These are phyloP conservation scores for Guyanaporus albipodus DNA, from an alignment of 768 basidiomycete genomes.

Conservation along the genomic window DNA sequence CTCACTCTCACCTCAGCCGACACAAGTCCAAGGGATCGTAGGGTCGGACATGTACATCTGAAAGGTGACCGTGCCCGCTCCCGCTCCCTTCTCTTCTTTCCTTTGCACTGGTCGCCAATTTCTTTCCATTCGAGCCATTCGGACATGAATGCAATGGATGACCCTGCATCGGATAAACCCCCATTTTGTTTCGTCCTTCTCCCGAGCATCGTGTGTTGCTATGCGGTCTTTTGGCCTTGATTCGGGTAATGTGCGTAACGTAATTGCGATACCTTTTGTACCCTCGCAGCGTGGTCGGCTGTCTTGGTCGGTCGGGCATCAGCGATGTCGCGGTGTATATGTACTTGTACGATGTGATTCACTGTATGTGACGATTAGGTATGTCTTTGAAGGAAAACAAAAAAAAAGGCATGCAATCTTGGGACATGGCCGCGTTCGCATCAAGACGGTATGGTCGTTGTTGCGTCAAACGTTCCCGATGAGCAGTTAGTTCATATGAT, in stretches of 20 bases:
- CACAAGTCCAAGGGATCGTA: constrained; percentile 17
- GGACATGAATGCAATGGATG: constrained; percentile 17
- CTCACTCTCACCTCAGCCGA: constrained; percentile 20
- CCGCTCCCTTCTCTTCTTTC: not conserved
- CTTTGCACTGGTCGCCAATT: not conserved
- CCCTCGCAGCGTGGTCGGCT: too few relatives aligned
- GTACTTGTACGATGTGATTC: too few relatives aligned
- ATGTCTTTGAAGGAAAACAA: too few relatives aligned
- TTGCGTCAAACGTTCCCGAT: too few relatives aligned
- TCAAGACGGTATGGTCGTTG: too few relatives aligned
- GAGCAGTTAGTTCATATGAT: too few relatives aligned
- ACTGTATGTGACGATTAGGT: too few relatives aligned
- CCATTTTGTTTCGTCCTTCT: too few relatives aligned
- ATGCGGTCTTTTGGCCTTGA: constrained; percentile 6
- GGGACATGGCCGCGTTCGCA: too few relatives aligned
- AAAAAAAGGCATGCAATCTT: too few relatives aligned
- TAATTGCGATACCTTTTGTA: constrained; percentile 24
- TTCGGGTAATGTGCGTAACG: constrained; percentile 16
- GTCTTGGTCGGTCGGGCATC: too few relatives aligned
- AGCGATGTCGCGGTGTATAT: constrained; percentile 8
- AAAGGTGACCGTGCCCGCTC: constrained; percentile 6
- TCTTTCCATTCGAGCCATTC: not conserved
- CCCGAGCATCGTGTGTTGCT: constrained; percentile 7
- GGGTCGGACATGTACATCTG: constrained; percentile 15
- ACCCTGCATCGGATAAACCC: too few relatives aligned